Evolutionary conservation across 2,329 filamentous ascomycete genomes (phyloP), one percentile per base, ranked within the genome.

Genomic region (Cladophialophora bantiana): DNA sequence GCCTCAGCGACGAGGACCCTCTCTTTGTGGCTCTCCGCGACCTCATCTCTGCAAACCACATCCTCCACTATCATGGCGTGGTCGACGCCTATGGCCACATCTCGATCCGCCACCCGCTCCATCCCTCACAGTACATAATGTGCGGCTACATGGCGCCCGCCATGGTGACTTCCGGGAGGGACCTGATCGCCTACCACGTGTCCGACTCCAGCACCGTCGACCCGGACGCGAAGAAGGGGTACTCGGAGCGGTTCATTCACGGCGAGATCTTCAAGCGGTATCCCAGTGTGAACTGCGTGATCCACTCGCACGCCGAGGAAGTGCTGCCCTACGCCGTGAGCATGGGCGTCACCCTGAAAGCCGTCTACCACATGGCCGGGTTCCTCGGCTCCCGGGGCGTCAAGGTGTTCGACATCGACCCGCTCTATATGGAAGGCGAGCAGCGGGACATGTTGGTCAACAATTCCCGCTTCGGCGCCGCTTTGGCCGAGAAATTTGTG

Each of bases 1-100:
- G 32, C n/a, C 18, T 50, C 53, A 57, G 32, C 15, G 20, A 32
- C 7, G 53, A 58, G 18, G 45, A 62, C 10, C 56, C 38, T n/a
- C 59, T 70, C 45, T 64, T 40, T 2, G n/a, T 45, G 31, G 59
- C 63, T 12, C 63, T 70, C 9, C 64, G 68, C 52, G 67, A 69
- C 53, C 65, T 71, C 42, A 69, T 71, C 59, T 66, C 57, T 2
- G 69, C 69, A 31, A 71, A 71, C 67, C 69, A 71, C 72, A 86
- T 86, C 59, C 81, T 87, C 0, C 82, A 86, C 73, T 73, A 83
- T 63, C 77, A 86, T 48, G 54, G 55, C 36, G 78, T 86, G 7
- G 73, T 87, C 40, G 85, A 86, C 65, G 84, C 83, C 0, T 87
- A 84, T 71, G 84, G 85, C n/a, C 85, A 88, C 69, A 77, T 87